Conservation (phyloP, 2,329 filamentous ascomycete genomes). For the Diplodia intermedia region DNA sequence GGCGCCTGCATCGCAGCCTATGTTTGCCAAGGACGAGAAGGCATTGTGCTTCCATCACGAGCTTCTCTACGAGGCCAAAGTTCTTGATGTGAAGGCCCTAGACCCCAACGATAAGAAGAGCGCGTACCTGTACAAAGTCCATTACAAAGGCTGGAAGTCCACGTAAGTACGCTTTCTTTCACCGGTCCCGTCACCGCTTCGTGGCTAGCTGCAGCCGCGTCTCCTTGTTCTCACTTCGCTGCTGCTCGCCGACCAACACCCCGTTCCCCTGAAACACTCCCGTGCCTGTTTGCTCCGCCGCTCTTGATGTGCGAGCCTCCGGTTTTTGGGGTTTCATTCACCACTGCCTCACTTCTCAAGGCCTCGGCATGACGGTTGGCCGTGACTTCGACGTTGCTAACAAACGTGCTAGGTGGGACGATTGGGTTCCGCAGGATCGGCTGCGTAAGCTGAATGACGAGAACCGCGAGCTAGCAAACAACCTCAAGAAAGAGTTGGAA, state of each 20-base stretch:
- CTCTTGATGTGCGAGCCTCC: background rate
- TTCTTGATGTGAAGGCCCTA: constrained; percentile 75
- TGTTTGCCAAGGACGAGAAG: constrained; percentile 79
- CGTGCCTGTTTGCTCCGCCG: constrained; percentile 17
- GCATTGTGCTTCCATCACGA: constrained; percentile 98
- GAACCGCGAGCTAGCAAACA: constrained; percentile 85
- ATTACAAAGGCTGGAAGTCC: constrained; percentile 99
- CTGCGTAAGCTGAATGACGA: constrained; percentile 94
- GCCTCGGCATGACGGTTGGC: constrained; percentile 9
- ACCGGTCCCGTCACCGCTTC: constrained; percentile 25
- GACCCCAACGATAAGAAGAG: constrained; percentile 72
- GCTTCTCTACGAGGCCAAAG: constrained; percentile 95
- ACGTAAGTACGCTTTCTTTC: constrained; percentile 65
- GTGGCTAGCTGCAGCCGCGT: constrained; percentile 14
- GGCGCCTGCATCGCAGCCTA: constrained; percentile 61
- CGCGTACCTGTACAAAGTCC: constrained; percentile 86
- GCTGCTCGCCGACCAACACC: constrained; percentile 35
- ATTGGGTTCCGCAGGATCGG: constrained; percentile 94
- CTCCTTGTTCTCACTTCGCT: constrained; percentile 31
- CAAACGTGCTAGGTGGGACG: constrained; percentile 75
- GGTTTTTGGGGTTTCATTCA: background rate
- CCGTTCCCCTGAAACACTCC: background rate
- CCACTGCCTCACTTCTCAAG: background rate
- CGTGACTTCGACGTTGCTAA: constrained; percentile 15
- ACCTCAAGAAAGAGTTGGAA: constrained; percentile 73